Base-by-base conservation (phyloP, 805 yeast species). In the Candida koratica region DNA sequence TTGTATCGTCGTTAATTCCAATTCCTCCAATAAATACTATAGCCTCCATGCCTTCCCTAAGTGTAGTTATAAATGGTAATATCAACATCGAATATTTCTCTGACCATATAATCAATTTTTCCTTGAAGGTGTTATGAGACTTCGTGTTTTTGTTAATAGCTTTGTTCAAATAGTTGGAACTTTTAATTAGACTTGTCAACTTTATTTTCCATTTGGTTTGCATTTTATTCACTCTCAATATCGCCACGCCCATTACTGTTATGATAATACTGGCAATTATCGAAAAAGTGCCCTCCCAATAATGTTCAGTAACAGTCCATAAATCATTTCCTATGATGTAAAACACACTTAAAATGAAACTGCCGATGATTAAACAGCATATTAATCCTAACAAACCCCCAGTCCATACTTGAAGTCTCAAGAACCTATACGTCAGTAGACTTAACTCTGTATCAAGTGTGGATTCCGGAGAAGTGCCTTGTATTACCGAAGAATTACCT, bases 1-100 rank as follows among this genome's bases (percentile, higher is more conserved):
- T 9, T 3, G 46, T 42, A 25, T 42, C 36, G 22, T 45, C 46
- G 22, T 42, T 42, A 14, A 84, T 77, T 3, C 72, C 72, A 28
- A 88, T 80, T 17, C 96, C 97, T 3, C 96, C 96, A 28, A 88
- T 71, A 49, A 88, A 88, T 2, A 88, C 93, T 24, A 88, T 88
- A 0, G 96, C 96, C 58, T 88, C 96, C 36, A 88, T 64, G 1
- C 96, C 95, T 58, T 88, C 96, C 53, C 96, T 74, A 33, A 88
- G 63, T 4, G 95, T 81, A 2, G 97, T 88, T 31, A 88, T 72
- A 50, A 88, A 80, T 1, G 97, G 96, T 26, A 87, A 61, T 23
- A 87, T 66, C 12, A 51, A 44, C 54, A 51, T 48, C 3, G 49
- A 39, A 28, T 49, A 51, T 41, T 63, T 64, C 42, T 60, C 61